Percentiles rank a stretch among this genome's conserved stretches.
phyloP scores from a whole-genome alignment of 129 eudicot species.

The Cynara cardunculus region DNA sequence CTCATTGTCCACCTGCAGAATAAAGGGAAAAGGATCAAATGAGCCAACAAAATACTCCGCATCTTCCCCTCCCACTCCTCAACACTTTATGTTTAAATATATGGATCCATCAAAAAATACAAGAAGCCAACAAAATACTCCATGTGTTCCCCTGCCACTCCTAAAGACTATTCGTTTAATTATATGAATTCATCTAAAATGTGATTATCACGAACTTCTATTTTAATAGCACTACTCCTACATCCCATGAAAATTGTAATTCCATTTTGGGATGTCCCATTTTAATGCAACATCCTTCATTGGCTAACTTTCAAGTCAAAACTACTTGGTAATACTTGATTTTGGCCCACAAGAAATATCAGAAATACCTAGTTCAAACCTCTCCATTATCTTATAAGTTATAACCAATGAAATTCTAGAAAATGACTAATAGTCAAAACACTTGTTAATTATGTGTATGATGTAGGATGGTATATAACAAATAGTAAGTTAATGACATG shows the following conservation, averaged over 20 bases:
- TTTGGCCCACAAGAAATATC: not conserved
- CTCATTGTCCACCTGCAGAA: constrained; percentile 12
- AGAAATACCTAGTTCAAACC: not conserved
- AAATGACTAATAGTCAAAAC: not conserved
- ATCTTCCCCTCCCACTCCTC: not conserved
- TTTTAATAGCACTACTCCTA: not conserved
- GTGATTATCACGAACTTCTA: not conserved
- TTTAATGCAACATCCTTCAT: not conserved
- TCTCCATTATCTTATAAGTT: too few species aligned
- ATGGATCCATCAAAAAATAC: not conserved
- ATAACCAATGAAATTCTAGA: not conserved
- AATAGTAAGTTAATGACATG: too few species aligned
- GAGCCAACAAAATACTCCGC: not conserved
- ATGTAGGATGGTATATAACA: too few species aligned
- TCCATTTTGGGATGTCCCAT: not conserved
- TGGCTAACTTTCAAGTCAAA: not conserved
- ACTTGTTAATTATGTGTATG: not conserved
- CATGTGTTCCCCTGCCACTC: not conserved
- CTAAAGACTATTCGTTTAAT: not conserved
- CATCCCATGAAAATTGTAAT: not conserved
- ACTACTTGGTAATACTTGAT: not conserved
- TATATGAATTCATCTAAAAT: not conserved
- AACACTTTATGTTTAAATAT: not conserved
- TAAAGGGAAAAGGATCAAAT: not conserved
- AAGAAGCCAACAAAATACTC: not conserved